phyloP scores from a whole-genome alignment of 2,329 filamentous ascomycete genomes.

The Hypoxylon sp. region DNA sequence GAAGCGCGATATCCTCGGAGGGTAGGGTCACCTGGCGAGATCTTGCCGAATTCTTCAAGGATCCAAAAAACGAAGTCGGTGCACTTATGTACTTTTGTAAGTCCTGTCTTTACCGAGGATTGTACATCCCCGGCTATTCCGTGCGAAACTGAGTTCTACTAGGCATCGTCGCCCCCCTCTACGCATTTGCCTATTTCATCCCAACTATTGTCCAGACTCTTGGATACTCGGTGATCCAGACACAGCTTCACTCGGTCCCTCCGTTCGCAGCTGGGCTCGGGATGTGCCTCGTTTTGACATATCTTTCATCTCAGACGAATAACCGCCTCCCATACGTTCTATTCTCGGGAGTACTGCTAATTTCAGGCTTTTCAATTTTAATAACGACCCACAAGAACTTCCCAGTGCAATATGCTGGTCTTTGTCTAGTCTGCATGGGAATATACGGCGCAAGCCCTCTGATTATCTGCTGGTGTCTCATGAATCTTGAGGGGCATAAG shows the following conservation, averaged over 20 bases:
- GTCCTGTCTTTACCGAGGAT: conserved; percentile 42
- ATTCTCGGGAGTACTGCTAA: conserved; percentile 11
- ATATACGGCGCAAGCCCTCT: conserved; percentile 8
- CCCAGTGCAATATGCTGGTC: conserved; percentile 25
- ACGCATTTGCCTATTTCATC: conserved; percentile 57
- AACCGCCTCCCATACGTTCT: conserved; percentile 22
- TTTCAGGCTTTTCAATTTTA: conserved; percentile 33
- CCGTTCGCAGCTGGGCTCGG: conserved; percentile 57
- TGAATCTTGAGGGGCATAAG: conserved; percentile 32
- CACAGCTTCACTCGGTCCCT: conserved; percentile 57
- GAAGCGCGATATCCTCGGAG: conserved; percentile 8
- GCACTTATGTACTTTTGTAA: conserved; percentile 48
- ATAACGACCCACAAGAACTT: conserved; percentile 26
- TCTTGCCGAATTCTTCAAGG: conserved; percentile 23
- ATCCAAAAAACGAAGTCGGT: conserved; percentile 32
- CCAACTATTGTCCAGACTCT: conserved; percentile 57
- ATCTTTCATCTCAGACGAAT: conserved; percentile 9
- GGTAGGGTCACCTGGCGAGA: conserved; percentile 29
- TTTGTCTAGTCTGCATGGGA: conserved; percentile 34
- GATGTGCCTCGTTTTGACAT: conserved; percentile 51
- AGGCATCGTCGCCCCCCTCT: conserved; percentile 21
- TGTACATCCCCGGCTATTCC: not conserved
- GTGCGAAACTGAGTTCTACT: not conserved
- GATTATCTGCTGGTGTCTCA: conserved; percentile 30
- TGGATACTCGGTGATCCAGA: conserved; percentile 54